Evolutionary conservation across 192 early-diverging fungal genomes (phyloP).

Genomic region (Backusella sp.): DNA sequence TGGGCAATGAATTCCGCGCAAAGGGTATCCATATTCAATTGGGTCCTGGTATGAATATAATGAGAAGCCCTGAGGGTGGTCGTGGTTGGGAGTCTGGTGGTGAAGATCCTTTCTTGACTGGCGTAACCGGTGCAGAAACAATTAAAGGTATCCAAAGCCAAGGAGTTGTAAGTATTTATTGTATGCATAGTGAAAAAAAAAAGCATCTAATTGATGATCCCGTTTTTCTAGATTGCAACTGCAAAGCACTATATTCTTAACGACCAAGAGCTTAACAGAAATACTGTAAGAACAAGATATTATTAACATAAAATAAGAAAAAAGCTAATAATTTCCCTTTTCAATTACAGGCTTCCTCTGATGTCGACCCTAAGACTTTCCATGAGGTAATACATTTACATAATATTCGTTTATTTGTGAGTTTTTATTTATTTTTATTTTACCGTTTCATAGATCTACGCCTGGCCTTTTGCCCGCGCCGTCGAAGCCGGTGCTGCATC

Average conservation of each 20-base stretch:
- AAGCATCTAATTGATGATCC: background rate
- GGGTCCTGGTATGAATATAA: constrained; percentile 38
- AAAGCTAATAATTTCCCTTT: background rate
- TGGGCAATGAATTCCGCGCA: constrained; percentile 55
- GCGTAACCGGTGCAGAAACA: constrained; percentile 16
- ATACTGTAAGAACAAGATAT: constrained; percentile 8
- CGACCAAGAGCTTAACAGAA: constrained; percentile 28
- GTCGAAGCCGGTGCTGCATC: constrained; percentile 54
- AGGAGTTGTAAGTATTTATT: constrained; percentile 23
- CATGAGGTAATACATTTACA: constrained; percentile 42
- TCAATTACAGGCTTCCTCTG: constrained; percentile 30
- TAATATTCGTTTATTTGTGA: no score
- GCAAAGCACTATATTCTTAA: constrained; percentile 35
- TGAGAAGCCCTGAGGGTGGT: constrained; percentile 21
- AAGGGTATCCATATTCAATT: constrained; percentile 58
- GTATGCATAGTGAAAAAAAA: background rate
- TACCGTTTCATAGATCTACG: constrained; percentile 42
- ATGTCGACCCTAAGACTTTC: constrained; percentile 53
- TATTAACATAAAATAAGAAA: background rate
- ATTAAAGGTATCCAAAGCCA: constrained; percentile 29
- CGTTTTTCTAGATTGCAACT: constrained; percentile 21
- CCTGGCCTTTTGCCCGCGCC: constrained; percentile 55
- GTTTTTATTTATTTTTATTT: constrained; percentile 44
- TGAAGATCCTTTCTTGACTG: constrained; percentile 30
- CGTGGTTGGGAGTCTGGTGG: constrained; percentile 30